Evolutionary conservation across 768 basidiomycete genomes (phyloP), one percentile per base, ranked within the genome.

Genomic region (Tricholoma bakamatsutake): DNA sequence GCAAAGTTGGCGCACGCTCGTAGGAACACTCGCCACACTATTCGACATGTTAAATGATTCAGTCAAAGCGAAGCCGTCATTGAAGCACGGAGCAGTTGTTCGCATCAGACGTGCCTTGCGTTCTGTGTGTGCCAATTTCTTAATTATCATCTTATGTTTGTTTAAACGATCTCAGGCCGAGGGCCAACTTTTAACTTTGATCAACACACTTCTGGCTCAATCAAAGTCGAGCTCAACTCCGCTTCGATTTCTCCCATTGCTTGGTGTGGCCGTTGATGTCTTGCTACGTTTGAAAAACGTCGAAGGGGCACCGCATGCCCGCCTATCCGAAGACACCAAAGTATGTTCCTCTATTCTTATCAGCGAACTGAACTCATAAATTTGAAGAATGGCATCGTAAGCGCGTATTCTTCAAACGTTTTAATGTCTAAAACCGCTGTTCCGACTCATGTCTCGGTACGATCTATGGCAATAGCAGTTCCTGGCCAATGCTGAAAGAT

Each of bases 181-280:
- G 4, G 65, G 74, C 34, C 71, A 74, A 24, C 71, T 90, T 13
- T 70, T 73, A 1, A 55, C 57, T 1, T 70, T 89, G 27, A 80
- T 91, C 35, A 68, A 71, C 5, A 79, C 81, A 0, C 69, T 89
- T 5, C 64, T 91, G 28, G 62, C 73, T 1, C 71, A 74, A 5
- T 69, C 79, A 34, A 87, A 85, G 64, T 65, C 80, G 0, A 73
- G 74, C 30, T 70, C 80, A 24, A 72, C 65, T 2, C 73, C 77
- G 0, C 55, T 71, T 1, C 67, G 68, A 46, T 61, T 75, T 40
- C 57, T 74, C 6, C 73, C 85, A 1, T 71, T 98, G 2, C 67
- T 94, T 4, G 84, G 91, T 1, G 78, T 84, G 7, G 76, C 84
- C 1, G 67, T 92, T 50, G 85, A 86, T 59, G 93, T 95, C 12